Conservation (phyloP, 2,329 filamentous ascomycete genomes). For the Trichoderma oligosporum region DNA sequence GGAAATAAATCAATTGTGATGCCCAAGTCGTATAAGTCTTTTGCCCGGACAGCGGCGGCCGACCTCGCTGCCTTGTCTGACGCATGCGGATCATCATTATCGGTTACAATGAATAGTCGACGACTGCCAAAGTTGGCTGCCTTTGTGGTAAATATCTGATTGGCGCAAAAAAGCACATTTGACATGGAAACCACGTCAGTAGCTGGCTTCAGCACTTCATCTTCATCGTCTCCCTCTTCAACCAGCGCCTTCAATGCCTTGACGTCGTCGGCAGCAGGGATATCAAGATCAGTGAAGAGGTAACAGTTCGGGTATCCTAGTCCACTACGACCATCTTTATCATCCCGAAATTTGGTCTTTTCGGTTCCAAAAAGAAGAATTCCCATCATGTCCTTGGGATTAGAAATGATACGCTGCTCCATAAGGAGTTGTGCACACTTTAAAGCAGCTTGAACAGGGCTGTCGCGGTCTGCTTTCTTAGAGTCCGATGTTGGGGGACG, state of each 20-base stretch:
- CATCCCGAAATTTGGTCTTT: conserved; percentile 72
- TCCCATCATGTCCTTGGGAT: conserved; percentile 95
- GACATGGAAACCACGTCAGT: conserved; percentile 72
- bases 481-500: conserved; percentile 59
- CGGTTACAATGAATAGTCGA: conserved; percentile 91
- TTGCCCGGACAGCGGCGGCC: conserved; percentile 79
- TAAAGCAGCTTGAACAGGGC: conserved; percentile 74
- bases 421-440: conserved; percentile 94
- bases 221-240: conserved; percentile 70
- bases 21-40: conserved; percentile 90
- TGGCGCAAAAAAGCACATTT: conserved; percentile 89
- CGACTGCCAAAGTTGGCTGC: conserved; percentile 91
- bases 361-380: conserved; percentile 88
- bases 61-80: conserved; percentile 69
- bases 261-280: conserved; percentile 83
- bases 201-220: conserved; percentile 66
- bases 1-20: conserved; percentile 92
- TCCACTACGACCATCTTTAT: conserved; percentile 56
- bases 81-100: conserved; percentile 81
- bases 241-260: conserved; percentile 72
- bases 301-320: conserved; percentile 87
- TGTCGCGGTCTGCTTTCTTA: conserved; percentile 76
- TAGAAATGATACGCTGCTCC: conserved; percentile 97
- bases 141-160: conserved; percentile 93
- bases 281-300: conserved; percentile 78